Evolutionary conservation across 768 basidiomycete species (phyloP).

Genomic region (Boletus tylopilopsis): DNA sequence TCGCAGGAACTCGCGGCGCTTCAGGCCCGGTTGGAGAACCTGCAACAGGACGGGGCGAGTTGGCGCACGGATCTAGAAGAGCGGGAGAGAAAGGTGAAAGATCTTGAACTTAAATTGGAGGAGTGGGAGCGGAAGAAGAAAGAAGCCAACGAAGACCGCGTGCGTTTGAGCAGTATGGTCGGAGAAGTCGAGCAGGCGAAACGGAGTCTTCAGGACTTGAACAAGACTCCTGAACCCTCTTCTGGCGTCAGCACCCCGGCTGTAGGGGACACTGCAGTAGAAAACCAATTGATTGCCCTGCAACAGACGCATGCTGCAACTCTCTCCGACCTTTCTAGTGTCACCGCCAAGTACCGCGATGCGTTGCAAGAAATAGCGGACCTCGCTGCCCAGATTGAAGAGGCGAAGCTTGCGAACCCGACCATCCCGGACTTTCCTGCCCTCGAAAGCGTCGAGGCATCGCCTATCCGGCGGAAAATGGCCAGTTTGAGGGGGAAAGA

Average conservation of each 20-base stretch:
- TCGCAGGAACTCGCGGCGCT: constrained; percentile 67
- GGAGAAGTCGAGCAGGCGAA: constrained; percentile 69
- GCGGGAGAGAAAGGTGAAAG: constrained; percentile 70
- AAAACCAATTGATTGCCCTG: constrained; percentile 67
- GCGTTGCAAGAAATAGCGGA: constrained; percentile 92
- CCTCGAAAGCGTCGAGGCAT: constrained; percentile 42
- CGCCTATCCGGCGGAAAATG: constrained; percentile 50
- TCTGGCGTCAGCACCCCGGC: constrained; percentile 29
- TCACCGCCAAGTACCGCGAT: constrained; percentile 82
- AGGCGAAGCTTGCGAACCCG: constrained; percentile 66
- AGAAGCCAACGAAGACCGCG: constrained; percentile 61
- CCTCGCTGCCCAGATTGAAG: constrained; percentile 86
- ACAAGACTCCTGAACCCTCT: constrained; percentile 29
- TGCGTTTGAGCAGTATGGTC: constrained; percentile 63
- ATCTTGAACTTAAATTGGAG: constrained; percentile 73
- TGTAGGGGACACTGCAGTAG: constrained; percentile 38
- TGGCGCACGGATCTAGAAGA: constrained; percentile 85
- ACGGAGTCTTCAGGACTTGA: constrained; percentile 53
- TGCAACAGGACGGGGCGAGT: constrained; percentile 71
- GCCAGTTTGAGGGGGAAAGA: constrained; percentile 50
- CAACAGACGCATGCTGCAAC: constrained; percentile 81
- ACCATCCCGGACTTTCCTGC: constrained; percentile 39
- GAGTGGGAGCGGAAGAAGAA: constrained; percentile 74
- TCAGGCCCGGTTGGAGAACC: constrained; percentile 63
- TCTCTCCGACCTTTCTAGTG: constrained; percentile 70